Base-by-base conservation (phyloP, 192 early-diverging fungal species). In the Coemansia sp. region DNA sequence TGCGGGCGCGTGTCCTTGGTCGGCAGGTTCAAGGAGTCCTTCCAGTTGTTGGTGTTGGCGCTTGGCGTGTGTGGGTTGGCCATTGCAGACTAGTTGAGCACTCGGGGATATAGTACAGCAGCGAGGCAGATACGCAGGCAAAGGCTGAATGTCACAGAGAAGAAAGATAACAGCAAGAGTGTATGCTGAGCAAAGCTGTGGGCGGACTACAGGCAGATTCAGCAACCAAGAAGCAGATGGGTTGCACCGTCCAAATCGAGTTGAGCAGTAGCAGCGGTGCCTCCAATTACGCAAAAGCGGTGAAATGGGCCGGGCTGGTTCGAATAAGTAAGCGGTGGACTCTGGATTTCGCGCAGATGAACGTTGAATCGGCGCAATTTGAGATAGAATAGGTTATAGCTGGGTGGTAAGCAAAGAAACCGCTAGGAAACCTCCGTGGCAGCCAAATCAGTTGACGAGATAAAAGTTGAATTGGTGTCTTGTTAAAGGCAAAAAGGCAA, bases 1-100 rank as follows among this genome's bases (percentile, higher is more conserved):
- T 99, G 88, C n/a, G 91, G 92, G 30, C 96, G 85, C 49, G 62
- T 75, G 76, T 98, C 94, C 78, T 88, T 91, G 67, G 82, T 61
- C 7, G 96, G 96, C 35, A 87, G 79, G 27, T 63, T 72, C 36
- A 96, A 75, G 49, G 80, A 66, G 50, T 83, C 82, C 63, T 90
- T 91, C 90, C 90, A 93, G 50, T 77, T 79, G 50, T 83, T 84
- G 11, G 60, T 26, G 39, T 22, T 74, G 70, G 59, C 54, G 59
- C 63, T 64, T 42, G 71, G 45, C 51, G 41, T 50, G 35, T 63
- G 60, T 43, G 71, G 44, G 53, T 67, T 67, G 61, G 71, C 60
- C 71, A 75, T 75, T 53, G 71, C 55, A 50, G 50, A 50, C 50
- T 10, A 46, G 34, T 35, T 35, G 11, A 35, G 11, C 34, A 35